Evolutionary conservation across 441 rosid species (phyloP), one percentile per base, ranked within the genome.

Genomic region (Euphorbia corollata): DNA sequence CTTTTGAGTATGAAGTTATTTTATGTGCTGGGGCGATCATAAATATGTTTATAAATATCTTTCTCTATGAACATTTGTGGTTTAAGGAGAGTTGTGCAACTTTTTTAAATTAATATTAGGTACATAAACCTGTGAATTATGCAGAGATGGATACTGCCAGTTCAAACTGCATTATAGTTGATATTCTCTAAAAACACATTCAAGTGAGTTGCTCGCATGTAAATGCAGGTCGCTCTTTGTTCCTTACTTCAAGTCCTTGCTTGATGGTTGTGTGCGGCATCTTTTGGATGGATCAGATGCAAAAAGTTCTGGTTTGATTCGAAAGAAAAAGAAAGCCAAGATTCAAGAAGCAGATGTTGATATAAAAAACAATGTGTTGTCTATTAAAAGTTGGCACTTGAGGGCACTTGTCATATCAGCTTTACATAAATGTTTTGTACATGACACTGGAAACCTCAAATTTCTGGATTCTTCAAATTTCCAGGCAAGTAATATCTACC

Each of bases 151-250:
- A 64, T 12, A 36, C 47, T 19, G 60, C 51, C 10, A 20, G 36
- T 20, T 0, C 2, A 36, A 15, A n/a, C 8, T 12, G 13, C 23
- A 39, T 45, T 2, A 1, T 8, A 30, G 4, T 9, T 16, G 10
- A 0, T 53, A 20, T 18, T 64, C 30, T 19, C 6, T 38, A 15
- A 7, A 23, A 32, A 38, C n/a, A 22, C 8, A 15, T 13, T 32
- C 39, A 60, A n/a, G 65, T 60, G 20, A 61, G 64, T 69, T 64
- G 32, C 69, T 73, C 62, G 34, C 64, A 75, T 51, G 68, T 64
- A 34, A 60, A 38, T 77, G 83, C 87, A 95, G 99, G 82, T 90
- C 96, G 36, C 79, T 95, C 56, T 92, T 92, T 75, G 98, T 95
- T 41, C 97, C 95, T 27, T 95, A 92, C 76, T 92, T 92, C 81